These are phyloP conservation scores for Lactifluus piperatus DNA, from an alignment of 768 basidiomycete species.

Conservation along the genomic window DNA sequence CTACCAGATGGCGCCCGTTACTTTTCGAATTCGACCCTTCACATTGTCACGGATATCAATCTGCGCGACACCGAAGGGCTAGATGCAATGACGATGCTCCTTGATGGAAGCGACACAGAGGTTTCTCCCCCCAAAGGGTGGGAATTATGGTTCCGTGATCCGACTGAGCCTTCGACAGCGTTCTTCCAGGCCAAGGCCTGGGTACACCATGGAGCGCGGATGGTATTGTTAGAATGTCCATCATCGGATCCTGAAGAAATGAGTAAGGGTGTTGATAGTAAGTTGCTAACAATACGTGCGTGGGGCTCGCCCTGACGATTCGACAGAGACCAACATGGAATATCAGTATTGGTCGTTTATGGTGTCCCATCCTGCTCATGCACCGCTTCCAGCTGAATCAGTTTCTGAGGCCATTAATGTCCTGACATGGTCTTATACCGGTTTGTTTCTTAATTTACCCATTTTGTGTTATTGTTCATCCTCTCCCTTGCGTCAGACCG, in stretches of 20 bases:
- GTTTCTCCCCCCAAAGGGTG: slow-evolving; percentile 33
- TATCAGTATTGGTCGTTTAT: slow-evolving; percentile 79
- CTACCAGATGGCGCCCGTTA: slow-evolving; percentile 70
- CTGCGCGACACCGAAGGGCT: slow-evolving; percentile 45
- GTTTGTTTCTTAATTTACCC: slow-evolving; percentile 27
- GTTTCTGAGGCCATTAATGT: slow-evolving; percentile 64
- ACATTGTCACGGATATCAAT: slow-evolving; percentile 63
- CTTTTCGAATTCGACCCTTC: slow-evolving; percentile 54
- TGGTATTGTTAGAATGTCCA: slow-evolving; percentile 41
- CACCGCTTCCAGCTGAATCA: slow-evolving; percentile 44
- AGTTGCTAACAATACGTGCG: slow-evolving; percentile 19
- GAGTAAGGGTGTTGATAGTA: slow-evolving; percentile 34
- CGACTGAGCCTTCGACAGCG: slow-evolving; percentile 26
- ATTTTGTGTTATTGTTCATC: neutral
- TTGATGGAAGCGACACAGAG: slow-evolving; percentile 29
- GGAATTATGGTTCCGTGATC: slow-evolving; percentile 59
- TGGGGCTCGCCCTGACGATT: neutral
- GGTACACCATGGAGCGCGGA: slow-evolving; percentile 57
- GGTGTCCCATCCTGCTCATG: slow-evolving; percentile 71
- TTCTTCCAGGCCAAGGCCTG: slow-evolving; percentile 40
- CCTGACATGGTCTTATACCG: slow-evolving; percentile 75
- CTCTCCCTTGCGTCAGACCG: slow-evolving; percentile 40
- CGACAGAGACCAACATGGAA: slow-evolving; percentile 60
- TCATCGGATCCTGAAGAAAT: slow-evolving; percentile 23
- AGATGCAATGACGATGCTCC: slow-evolving; percentile 39